phyloP scores from a whole-genome alignment of 164 flowering plant genomes.

The Litsea cubeba region DNA sequence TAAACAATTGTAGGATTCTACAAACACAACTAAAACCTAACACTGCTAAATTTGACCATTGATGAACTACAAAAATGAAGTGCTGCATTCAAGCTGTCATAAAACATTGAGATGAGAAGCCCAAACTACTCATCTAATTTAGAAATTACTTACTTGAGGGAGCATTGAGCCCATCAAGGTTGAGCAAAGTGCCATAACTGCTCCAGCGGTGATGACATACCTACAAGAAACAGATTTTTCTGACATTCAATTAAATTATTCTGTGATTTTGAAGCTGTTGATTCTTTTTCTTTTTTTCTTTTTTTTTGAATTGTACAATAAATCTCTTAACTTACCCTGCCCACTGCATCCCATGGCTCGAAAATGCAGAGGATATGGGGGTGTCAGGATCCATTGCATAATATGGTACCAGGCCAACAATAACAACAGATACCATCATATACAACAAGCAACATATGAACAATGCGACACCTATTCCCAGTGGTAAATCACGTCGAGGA shows the following conservation, averaged over 20 bases:
- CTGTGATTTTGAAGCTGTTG: neutral
- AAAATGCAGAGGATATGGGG: slow-evolving; percentile 92
- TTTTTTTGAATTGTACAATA: neutral
- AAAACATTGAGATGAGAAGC: neutral
- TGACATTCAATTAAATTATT: neutral
- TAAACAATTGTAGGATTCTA: neutral
- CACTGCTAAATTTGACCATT: neutral
- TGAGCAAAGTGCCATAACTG: slow-evolving; percentile 85
- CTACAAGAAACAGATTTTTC: slow-evolving; percentile 29
- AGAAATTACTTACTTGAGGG: slow-evolving; percentile 63
- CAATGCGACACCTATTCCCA: slow-evolving; percentile 76
- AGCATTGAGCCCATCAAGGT: slow-evolving; percentile 91
- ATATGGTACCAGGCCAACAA: slow-evolving; percentile 93
- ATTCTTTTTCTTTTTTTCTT: too few relatives aligned
- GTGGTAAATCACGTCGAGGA: slow-evolving; percentile 91
- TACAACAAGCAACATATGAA: slow-evolving; percentile 77
- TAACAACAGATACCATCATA: slow-evolving; percentile 88
- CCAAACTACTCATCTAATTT: neutral
- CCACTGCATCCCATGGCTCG: slow-evolving; percentile 89
- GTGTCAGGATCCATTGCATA: slow-evolving; percentile 95
- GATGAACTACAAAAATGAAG: neutral
- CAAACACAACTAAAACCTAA: neutral
- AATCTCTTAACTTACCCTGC: slow-evolving; percentile 64
- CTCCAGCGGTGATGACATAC: slow-evolving; percentile 75
- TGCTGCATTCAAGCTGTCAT: neutral